Conservation (phyloP, 2,329 filamentous ascomycete genomes). For the Arthrobotrys pseudoclavata region DNA sequence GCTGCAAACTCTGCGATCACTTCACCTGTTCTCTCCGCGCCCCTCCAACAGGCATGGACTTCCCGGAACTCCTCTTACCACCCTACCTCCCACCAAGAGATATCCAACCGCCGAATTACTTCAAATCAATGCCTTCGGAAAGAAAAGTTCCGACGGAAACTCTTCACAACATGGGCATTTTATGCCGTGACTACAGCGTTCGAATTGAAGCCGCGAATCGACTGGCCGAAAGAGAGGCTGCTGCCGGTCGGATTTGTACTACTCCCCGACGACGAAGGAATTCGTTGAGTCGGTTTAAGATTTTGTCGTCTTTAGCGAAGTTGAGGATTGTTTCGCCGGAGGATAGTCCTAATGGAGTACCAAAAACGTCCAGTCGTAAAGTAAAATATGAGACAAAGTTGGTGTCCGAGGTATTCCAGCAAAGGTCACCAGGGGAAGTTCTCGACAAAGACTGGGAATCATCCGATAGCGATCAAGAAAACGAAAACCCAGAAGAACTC, state of each 20-base stretch:
- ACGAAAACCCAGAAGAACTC: slow-evolving; percentile 1
- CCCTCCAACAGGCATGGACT: slow-evolving; percentile 38
- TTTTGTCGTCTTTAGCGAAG: slow-evolving; percentile 51
- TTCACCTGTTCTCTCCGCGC: slow-evolving; percentile 43
- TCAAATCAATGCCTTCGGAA: slow-evolving; percentile 36
- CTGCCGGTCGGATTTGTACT: background rate
- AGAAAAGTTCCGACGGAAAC: background rate
- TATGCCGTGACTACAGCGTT: slow-evolving; percentile 40
- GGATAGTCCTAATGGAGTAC: background rate
- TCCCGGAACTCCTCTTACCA: slow-evolving; percentile 51
- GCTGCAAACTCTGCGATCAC: slow-evolving; percentile 44
- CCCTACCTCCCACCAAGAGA: slow-evolving; percentile 45
- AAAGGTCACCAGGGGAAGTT: background rate
- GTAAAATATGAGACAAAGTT: slow-evolving; percentile 3
- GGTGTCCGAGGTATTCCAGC: slow-evolving; percentile 12
- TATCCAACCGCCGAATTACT: slow-evolving; percentile 34
- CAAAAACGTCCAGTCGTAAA: background rate
- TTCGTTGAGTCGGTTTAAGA: slow-evolving; percentile 30
- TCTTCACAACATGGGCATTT: slow-evolving; percentile 40
- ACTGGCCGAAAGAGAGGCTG: background rate
- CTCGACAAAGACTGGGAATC: slow-evolving; percentile 10
- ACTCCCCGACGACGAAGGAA: slow-evolving; percentile 5
- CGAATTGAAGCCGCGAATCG: slow-evolving; percentile 6
- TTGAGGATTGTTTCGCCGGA: slow-evolving; percentile 46
- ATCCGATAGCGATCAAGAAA: background rate